phyloP scores from a whole-genome alignment of 2,329 filamentous ascomycete genomes.

The Dothistroma pini region DNA sequence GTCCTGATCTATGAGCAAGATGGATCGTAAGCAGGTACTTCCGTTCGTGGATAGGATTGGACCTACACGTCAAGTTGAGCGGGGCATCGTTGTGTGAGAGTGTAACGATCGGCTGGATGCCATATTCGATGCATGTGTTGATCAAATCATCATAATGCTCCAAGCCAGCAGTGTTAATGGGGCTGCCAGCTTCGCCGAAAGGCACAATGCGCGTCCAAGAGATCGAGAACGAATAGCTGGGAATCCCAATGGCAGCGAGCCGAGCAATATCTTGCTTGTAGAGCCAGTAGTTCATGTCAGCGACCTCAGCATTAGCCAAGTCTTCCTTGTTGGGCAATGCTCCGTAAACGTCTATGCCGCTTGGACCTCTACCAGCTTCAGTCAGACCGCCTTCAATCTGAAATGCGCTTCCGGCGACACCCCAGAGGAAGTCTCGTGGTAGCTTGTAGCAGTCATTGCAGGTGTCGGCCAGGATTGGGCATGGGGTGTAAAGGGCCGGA shows the following conservation, averaged over 20 bases:
- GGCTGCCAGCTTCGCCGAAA: conserved; percentile 44
- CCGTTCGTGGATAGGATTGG: neutral
- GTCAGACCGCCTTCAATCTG: conserved; percentile 35
- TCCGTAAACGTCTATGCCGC: conserved; percentile 18
- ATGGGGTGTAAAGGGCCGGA: conserved; percentile 34
- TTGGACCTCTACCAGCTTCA: conserved; percentile 31
- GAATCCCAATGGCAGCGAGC: conserved; percentile 40
- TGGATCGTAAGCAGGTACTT: neutral
- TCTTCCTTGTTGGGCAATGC: conserved; percentile 12
- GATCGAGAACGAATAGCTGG: conserved; percentile 43
- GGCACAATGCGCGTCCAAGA: conserved; percentile 50
- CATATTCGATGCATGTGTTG: conserved; percentile 40
- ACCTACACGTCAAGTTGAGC: conserved; percentile 30
- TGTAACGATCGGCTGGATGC: conserved; percentile 45
- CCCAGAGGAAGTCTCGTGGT: conserved; percentile 33
- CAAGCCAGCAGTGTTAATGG: conserved; percentile 46
- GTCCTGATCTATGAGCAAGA: conserved; percentile 18
- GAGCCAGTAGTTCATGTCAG: conserved; percentile 17
- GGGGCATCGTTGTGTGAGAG: conserved; percentile 45
- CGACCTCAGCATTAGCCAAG: conserved; percentile 31
- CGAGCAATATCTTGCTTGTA: conserved; percentile 26
- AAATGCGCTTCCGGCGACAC: conserved; percentile 34
- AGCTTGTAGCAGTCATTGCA: conserved; percentile 31
- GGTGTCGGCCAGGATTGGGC: conserved; percentile 30
- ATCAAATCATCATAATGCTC: conserved; percentile 50